phyloP scores from a whole-genome alignment of 2,329 filamentous ascomycete genomes.

The Ceratocystis huliohia region DNA sequence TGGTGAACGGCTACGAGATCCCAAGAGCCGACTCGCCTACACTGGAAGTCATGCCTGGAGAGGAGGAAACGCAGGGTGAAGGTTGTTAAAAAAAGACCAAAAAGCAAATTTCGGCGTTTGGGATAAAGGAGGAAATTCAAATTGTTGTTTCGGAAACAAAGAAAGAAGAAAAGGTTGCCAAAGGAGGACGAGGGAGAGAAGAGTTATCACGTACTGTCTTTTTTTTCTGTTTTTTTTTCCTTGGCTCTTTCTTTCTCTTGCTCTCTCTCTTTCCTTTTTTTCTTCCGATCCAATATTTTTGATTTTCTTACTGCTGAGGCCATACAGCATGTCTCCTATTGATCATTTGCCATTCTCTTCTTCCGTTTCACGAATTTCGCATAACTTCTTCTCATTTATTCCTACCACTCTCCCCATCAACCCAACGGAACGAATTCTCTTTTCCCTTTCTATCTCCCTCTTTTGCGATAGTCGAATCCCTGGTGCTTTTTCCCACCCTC shows the following conservation, averaged over 20 bases:
- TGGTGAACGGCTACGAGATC: conserved; percentile 15
- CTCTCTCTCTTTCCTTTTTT: conserved; percentile 9
- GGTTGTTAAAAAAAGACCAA: conserved; percentile 9
- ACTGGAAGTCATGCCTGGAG: conserved; percentile 14
- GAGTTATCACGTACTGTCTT: conserved; percentile 1
- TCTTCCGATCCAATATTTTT: conserved; percentile 6
- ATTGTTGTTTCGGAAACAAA: conserved; percentile 9
- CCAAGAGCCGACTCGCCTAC: conserved; percentile 16
- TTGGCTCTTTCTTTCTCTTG: neutral
- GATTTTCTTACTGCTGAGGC: conserved; percentile 11
- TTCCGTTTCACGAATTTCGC: conserved; percentile 12
- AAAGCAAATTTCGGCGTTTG: conserved; percentile 14
- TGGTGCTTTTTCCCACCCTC: conserved; percentile 1
- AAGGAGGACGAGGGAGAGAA: neutral
- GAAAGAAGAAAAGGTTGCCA: neutral
- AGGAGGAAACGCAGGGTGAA: conserved; percentile 4
- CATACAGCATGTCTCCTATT: conserved; percentile 13
- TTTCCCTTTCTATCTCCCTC: conserved; percentile 5
- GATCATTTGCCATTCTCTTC: conserved; percentile 7
- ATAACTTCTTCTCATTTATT: conserved; percentile 6
- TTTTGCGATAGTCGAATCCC: conserved; percentile 3
- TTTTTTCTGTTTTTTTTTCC: conserved; percentile 15
- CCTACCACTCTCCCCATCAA: neutral
- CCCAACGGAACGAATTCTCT: neutral
- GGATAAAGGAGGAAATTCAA: conserved; percentile 9